Conservation (phyloP, 768 basidiomycete genomes). For the Lactarius evosmus region DNA sequence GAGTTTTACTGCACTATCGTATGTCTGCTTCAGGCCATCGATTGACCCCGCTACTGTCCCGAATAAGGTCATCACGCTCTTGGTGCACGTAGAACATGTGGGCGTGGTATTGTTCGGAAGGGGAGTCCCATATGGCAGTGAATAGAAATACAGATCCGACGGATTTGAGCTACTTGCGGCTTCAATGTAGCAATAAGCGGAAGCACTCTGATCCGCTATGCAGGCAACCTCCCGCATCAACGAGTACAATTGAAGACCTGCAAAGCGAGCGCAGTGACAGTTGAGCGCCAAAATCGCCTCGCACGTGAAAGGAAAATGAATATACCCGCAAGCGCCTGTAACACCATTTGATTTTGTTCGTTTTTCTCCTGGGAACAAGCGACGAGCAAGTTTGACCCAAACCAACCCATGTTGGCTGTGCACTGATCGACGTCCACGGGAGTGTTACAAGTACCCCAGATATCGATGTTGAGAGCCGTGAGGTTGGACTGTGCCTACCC, state of each 20-base stretch:
- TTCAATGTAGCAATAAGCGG: conserved; percentile 71
- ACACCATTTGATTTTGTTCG: conserved; percentile 49
- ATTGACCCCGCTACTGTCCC: conserved; percentile 38
- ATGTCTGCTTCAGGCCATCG: conserved; percentile 45
- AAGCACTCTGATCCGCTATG: conserved; percentile 50
- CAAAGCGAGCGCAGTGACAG: neutral
- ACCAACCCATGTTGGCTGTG: conserved; percentile 63
- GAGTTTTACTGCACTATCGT: conserved; percentile 45
- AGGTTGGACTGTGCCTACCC: conserved; percentile 63
- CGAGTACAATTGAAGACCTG: conserved; percentile 61
- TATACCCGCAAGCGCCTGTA: conserved; percentile 55
- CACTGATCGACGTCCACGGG: conserved; percentile 48
- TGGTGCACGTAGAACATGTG: conserved; percentile 64
- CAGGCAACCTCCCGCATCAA: conserved; percentile 64
- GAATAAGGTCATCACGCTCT: conserved; percentile 56
- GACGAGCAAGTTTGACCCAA: conserved; percentile 45
- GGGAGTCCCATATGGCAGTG: conserved; percentile 55
- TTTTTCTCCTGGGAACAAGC: conserved; percentile 57
- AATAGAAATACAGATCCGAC: conserved; percentile 70
- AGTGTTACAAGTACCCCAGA: conserved; percentile 84
- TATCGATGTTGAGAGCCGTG: conserved; percentile 57
- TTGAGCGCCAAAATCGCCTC: neutral
- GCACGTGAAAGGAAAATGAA: conserved; percentile 1
- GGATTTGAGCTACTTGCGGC: conserved; percentile 56
- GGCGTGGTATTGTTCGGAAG: conserved; percentile 50